Evolutionary conservation across 108 stramenopile species (phyloP).

Genomic region (Aurantiochytrium sp.): DNA sequence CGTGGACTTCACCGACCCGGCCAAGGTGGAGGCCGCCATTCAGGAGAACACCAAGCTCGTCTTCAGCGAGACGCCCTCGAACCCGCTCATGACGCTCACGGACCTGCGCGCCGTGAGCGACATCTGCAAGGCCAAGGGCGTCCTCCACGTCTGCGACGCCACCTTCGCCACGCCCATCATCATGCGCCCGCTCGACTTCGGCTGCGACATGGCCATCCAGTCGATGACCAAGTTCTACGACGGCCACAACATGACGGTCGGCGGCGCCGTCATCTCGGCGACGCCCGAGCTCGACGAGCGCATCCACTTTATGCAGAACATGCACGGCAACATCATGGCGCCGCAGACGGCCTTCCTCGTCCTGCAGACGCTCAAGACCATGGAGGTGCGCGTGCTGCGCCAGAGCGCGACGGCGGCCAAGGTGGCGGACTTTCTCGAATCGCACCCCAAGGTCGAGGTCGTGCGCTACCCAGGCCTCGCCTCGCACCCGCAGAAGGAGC

Average conservation of each 20-base stretch:
- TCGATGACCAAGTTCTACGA: constrained; percentile 75
- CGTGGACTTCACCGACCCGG: constrained; percentile 69
- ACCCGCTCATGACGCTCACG: constrained; percentile 68
- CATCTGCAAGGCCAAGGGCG: constrained; percentile 59
- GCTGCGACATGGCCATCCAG: constrained; percentile 70
- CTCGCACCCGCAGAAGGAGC: constrained; percentile 69
- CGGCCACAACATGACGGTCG: constrained; percentile 74
- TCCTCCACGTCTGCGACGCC: constrained; percentile 68
- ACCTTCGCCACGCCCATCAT: constrained; percentile 73
- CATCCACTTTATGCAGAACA: constrained; percentile 68
- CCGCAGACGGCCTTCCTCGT: constrained; percentile 74
- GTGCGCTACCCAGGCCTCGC: constrained; percentile 72
- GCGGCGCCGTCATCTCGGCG: constrained; percentile 64
- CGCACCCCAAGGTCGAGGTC: constrained; percentile 67
- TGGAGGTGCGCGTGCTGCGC: constrained; percentile 67
- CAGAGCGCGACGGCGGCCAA: constrained; percentile 67
- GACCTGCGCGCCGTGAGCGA: constrained; percentile 65
- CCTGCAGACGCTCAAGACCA: constrained; percentile 75
- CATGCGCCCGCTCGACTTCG: constrained; percentile 64
- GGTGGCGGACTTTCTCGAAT: constrained; percentile 72
- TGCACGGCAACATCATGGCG: constrained; percentile 76
- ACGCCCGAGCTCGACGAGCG: constrained; percentile 66
- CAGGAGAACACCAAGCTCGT: constrained; percentile 72
- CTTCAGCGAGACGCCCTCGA: constrained; percentile 72
- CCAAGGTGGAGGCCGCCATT: constrained; percentile 63